phyloP scores from a whole-genome alignment of 495 filamentous ascomycete species.

The Usnea hakonensis region DNA sequence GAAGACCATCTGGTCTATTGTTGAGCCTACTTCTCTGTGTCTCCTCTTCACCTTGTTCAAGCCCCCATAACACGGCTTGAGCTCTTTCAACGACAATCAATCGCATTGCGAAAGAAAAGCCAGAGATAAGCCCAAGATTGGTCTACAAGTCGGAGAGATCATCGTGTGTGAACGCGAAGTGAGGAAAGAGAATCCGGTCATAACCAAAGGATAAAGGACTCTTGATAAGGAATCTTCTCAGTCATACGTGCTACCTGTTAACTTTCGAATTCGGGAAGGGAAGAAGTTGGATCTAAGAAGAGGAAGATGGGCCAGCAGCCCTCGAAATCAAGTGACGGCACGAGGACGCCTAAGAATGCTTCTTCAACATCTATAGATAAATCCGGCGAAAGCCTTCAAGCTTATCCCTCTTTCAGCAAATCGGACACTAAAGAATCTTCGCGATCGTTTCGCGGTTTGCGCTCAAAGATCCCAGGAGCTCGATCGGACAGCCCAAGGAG shows the following conservation, averaged over 20 bases:
- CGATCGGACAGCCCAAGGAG: conserved; percentile 69
- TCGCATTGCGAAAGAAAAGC: conserved; percentile 11
- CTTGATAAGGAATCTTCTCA: neutral
- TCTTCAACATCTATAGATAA: conserved; percentile 29
- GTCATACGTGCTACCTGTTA: neutral
- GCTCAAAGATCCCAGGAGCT: conserved; percentile 62
- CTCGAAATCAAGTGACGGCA: conserved; percentile 64
- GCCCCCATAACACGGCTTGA: conserved; percentile 42
- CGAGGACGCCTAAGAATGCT: conserved; percentile 31
- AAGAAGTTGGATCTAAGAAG: neutral
- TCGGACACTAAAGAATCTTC: conserved; percentile 93
- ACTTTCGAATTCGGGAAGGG: neutral
- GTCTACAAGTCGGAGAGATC: conserved; percentile 28
- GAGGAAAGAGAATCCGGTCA: neutral
- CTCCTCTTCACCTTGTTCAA: conserved; percentile 49
- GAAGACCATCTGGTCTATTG: conserved; percentile 20
- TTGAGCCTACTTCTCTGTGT: conserved; percentile 25
- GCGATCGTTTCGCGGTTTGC: conserved; percentile 70
- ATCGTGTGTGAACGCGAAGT: conserved; percentile 5
- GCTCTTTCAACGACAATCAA: neutral
- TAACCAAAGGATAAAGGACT: neutral
- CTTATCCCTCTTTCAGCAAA: conserved; percentile 85
- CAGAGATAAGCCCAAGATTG: conserved; percentile 36
- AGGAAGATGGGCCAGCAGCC: conserved; percentile 78
- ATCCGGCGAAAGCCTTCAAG: conserved; percentile 52